phyloP scores from a whole-genome alignment of 2,329 filamentous ascomycete genomes.

The Fonsecaea pedrosoi region DNA sequence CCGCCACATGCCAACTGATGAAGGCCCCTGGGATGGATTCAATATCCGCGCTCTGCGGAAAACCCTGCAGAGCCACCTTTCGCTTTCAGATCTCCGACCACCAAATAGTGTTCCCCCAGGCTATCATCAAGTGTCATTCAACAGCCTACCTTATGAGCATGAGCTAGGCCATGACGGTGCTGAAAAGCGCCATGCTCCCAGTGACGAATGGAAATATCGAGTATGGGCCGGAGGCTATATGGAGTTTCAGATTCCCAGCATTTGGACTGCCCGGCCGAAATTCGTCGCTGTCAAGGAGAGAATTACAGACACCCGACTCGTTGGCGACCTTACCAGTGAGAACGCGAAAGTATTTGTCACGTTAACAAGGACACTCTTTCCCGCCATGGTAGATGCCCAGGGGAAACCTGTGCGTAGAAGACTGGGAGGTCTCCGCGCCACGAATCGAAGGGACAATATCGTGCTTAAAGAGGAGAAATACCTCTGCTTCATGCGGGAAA shows the following conservation, averaged over 20 bases:
- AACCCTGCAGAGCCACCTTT: slow-evolving; percentile 23
- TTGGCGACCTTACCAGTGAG: slow-evolving; percentile 57
- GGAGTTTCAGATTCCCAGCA: slow-evolving; percentile 53
- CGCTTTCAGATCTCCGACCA: slow-evolving; percentile 25
- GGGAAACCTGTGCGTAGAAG: neutral
- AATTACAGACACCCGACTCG: slow-evolving; percentile 57
- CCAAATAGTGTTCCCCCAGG: slow-evolving; percentile 59
- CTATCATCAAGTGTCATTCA: slow-evolving; percentile 89
- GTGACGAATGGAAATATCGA: slow-evolving; percentile 72
- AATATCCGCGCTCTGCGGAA: slow-evolving; percentile 19
- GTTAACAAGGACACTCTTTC: slow-evolving; percentile 45
- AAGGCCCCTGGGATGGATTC: slow-evolving; percentile 11
- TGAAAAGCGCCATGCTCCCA: slow-evolving; percentile 76
- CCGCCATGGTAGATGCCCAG: slow-evolving; percentile 47
- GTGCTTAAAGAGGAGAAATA: slow-evolving; percentile 65
- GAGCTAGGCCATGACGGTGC: slow-evolving; percentile 81
- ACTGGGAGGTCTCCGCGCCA: neutral
- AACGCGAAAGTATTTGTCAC: slow-evolving; percentile 62
- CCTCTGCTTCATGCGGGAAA: slow-evolving; percentile 68
- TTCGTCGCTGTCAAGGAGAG: slow-evolving; percentile 55
- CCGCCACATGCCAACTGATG: slow-evolving; percentile 12
- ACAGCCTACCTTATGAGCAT: slow-evolving; percentile 64
- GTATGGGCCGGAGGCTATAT: slow-evolving; percentile 89
- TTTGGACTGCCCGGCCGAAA: slow-evolving; percentile 37
- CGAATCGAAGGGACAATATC: slow-evolving; percentile 44